Conservation (phyloP, 2,329 filamentous ascomycete genomes). For the Claviceps cyperi region DNA sequence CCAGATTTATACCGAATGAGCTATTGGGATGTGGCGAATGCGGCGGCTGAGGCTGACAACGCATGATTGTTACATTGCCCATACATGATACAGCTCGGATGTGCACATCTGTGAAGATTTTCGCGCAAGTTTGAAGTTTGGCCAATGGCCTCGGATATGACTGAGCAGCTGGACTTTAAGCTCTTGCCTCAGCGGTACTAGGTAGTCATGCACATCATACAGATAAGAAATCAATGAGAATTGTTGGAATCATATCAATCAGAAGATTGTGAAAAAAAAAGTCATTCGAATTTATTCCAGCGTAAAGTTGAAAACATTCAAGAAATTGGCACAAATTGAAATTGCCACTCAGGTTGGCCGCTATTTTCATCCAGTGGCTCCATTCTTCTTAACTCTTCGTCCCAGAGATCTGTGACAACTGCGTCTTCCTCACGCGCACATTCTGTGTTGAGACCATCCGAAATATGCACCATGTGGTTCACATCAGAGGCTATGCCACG, state of each 20-base stretch:
- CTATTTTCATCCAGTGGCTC: background rate
- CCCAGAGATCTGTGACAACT: background rate
- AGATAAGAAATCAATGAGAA: background rate
- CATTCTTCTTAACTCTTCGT: background rate
- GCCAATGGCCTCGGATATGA: background rate
- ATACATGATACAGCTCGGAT: background rate
- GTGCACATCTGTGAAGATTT: background rate
- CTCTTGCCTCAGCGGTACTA: background rate
- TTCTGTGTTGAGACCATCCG: background rate
- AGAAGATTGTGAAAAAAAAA: background rate
- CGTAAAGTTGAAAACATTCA: background rate
- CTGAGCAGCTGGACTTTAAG: background rate
- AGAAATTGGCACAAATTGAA: background rate
- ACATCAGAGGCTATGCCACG: background rate
- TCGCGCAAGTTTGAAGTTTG: background rate
- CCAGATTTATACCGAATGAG: background rate
- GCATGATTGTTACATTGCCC: slow-evolving; percentile 1
- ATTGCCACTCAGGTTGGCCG: background rate
- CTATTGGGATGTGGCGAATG: background rate
- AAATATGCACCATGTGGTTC: background rate
- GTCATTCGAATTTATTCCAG: background rate
- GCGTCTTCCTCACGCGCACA: background rate
- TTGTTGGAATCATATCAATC: no score
- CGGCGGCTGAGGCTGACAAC: background rate
- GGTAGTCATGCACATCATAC: background rate